Base-by-base conservation (phyloP, 1,284 basidiomycete genomes). In the Microbotryum intermedium region DNA sequence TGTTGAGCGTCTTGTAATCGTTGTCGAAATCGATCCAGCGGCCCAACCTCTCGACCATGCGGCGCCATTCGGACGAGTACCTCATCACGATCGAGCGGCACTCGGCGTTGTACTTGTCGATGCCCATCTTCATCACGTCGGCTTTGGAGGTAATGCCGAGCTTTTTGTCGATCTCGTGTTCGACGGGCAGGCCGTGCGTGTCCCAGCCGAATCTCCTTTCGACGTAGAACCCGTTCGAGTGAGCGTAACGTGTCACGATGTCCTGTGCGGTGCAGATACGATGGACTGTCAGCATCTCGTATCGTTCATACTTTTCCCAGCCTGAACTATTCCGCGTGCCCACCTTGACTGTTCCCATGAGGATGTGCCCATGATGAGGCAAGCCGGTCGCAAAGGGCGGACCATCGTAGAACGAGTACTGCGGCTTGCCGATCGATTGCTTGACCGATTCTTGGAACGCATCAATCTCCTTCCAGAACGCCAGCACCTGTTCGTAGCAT, bases 11-110 rank as follows among this genome's bases (percentile, higher is more conserved):
- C 79, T 97, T 97, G 83, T 99, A 99, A 70, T 95, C 95, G 69
- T 95, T 89, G 77, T 99, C 95, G 73, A 98, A 99, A 77, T 98
- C 95, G 77, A 99, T 98, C 95, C 95, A 99, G 65, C 95, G 84
- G 45, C 94, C 95, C 86, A 98, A 94, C 65, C 95, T 84, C 76
- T 97, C 94, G 60, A 99, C 94, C 6, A 92, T 98, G 44, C 78
- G 72, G 60, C 90, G 84, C 95, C 95, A 99, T 74, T 98, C 93
- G 18, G 81, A 80, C 6, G 93, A 83, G 75, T 98, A 98, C 49
- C 92, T 84, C 93, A 99, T 97, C 72, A 99, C 95, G 74, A 98
- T 98, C 64, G 86, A 84, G 46, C 92, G 84, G 74, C 95, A 99
- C 74, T 97, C 93, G 16, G 84, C 90, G 75, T 99, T 99, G 82